These are phyloP conservation scores for Arthromyces matolae DNA, from an alignment of 768 basidiomycete species.

Conservation along the genomic window DNA sequence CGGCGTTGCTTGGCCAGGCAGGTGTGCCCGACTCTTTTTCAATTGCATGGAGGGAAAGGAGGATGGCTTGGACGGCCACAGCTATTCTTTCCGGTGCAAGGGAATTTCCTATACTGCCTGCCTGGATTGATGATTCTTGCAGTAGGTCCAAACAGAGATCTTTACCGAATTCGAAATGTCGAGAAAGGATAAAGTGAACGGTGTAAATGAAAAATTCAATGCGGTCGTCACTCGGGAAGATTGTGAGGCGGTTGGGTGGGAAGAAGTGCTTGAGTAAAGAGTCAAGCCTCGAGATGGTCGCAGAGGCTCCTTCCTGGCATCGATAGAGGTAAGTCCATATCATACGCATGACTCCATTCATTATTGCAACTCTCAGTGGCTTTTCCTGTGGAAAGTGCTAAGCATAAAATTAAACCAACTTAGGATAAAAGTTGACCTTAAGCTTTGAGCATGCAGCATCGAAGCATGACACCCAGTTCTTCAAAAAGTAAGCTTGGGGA, in stretches of 20 bases:
- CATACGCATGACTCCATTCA: constrained; percentile 81
- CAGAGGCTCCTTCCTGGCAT: constrained; percentile 80
- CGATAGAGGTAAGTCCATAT: constrained; percentile 96
- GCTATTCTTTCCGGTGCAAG: constrained; percentile 70
- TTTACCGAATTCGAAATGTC: constrained; percentile 81
- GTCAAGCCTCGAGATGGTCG: constrained; percentile 79
- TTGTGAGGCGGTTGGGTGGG: constrained; percentile 58
- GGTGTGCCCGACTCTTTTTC: constrained; percentile 72
- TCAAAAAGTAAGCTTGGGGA: constrained; percentile 79
- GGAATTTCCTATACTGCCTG: constrained; percentile 36
- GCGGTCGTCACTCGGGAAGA: constrained; percentile 70
- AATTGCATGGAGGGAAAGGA: constrained; percentile 64
- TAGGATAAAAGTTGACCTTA: constrained; percentile 49
- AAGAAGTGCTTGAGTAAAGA: constrained; percentile 72
- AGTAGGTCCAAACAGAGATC: constrained; percentile 80
- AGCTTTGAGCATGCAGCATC: constrained; percentile 72
- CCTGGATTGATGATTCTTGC: constrained; percentile 58
- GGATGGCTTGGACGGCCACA: constrained; percentile 72
- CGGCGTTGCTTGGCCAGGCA: constrained; percentile 72
- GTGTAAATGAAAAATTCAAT: constrained; percentile 76
- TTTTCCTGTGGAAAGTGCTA: too few species aligned
- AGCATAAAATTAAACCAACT: constrained; percentile 4
- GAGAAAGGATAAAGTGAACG: constrained; percentile 77
- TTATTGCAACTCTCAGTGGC: constrained; percentile 57
- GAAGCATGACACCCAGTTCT: constrained; percentile 74